Conservation (phyloP, 148 eudicot genomes). For the Nyssa sinensis region DNA sequence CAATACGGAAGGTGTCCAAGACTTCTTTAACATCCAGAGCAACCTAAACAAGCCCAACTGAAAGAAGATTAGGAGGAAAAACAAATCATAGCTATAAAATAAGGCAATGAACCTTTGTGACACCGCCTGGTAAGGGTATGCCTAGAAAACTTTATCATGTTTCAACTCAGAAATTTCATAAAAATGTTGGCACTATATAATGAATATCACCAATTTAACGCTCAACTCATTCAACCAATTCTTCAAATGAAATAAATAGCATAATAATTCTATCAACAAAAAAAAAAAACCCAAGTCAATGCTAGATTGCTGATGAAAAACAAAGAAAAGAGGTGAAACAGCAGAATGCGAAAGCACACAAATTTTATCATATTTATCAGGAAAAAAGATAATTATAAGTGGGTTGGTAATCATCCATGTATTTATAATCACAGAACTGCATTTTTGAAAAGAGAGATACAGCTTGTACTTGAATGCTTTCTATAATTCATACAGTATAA, state of each 20-base stretch:
- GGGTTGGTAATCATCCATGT: neutral
- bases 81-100: neutral
- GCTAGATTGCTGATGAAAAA: neutral
- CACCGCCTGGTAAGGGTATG: neutral
- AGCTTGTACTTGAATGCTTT: neutral
- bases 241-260: neutral
- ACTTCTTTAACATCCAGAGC: constrained; percentile 79
- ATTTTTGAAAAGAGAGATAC: neutral
- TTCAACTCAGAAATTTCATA: neutral
- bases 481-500: too few relatives aligned
- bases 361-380: neutral
- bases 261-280: too few relatives aligned
- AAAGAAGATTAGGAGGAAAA: constrained; percentile 11
- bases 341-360: neutral
- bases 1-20: constrained; percentile 76
- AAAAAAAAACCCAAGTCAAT: neutral
- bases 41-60: constrained; percentile 38
- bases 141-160: neutral
- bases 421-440: neutral
- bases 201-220: neutral
- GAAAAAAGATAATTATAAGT: neutral
- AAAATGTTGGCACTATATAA: neutral
- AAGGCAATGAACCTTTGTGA: neutral
- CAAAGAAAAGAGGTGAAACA: neutral
- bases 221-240: neutral